Base-by-base conservation (phyloP, 2,329 filamentous ascomycete genomes). In the Cladophialophora immunda region DNA sequence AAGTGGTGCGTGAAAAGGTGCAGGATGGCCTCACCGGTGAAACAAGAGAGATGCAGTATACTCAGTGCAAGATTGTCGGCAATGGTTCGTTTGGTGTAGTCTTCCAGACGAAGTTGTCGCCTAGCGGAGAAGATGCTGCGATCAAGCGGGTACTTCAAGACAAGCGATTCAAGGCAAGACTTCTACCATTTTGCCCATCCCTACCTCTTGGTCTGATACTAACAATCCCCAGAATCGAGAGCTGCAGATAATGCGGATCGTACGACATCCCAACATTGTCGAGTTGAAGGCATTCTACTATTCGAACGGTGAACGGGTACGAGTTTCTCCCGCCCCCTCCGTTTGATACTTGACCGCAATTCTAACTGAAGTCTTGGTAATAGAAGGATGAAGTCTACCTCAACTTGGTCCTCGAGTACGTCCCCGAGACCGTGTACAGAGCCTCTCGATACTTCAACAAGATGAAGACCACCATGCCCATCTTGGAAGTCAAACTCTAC, bases 271-370 rank as follows among this genome's bases (percentile, higher is more conserved):
- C 64, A 99, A 99, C 82, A 98, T 99, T 76, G 95, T 99, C 68
- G 94, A 98, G 81, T 86, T 99, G 71, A 99, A 99, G 84, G 95
- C 95, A 61, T 99, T 99, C 83, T 99, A 97, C 84, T 99, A 98
- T 83, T 97, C 94, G 74, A 99, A 98, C 78, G 95, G 95, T 78
- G 95, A 99, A 81, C 90, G 95, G 81, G 95, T 99, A 89, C 75
- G 86, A 83, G 62, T 56, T 11, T 13, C 34, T 38, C 27, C 54
- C 68, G n/a, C n/a, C 53, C 54, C 58, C 17, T 29, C 32, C n/a
- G 30, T 15, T 27, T 25, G 47, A 34, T 25, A 30, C 27, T 11
- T 29, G 34, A 60, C 29, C 25, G 29, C 29, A 29, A 58, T 36
- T 7, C 30, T 58, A 53, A 62, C 30, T 11, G 15, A 15, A 22